These are phyloP conservation scores for Cyclotella choctawhatcheeana DNA, from an alignment of 108 stramenopile species.

Conservation along the genomic window DNA sequence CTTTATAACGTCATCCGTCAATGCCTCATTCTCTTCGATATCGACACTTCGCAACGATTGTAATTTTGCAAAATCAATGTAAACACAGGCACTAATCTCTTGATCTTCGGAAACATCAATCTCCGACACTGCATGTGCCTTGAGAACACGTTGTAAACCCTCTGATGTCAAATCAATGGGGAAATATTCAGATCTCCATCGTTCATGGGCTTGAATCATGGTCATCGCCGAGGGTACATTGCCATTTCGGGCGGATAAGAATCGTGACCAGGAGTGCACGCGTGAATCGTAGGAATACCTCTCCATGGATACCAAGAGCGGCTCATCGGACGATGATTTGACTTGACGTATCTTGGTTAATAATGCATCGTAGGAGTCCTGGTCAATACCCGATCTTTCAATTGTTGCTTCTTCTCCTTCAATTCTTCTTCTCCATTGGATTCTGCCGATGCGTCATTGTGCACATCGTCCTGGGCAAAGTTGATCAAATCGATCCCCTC, in stretches of 20 bases:
- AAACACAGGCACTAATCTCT: constrained; percentile 65
- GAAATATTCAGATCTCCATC: constrained; percentile 72
- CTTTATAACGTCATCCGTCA: constrained; percentile 68
- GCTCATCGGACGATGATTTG: constrained; percentile 34
- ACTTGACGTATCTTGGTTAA: constrained; percentile 64
- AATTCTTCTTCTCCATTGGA: constrained; percentile 26
- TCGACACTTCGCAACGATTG: constrained; percentile 40
- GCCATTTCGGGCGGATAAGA: constrained; percentile 73
- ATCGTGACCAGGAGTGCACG: constrained; percentile 79
- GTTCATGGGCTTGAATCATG: constrained; percentile 79
- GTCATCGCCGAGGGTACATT: constrained; percentile 80
- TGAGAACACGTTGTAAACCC: constrained; percentile 65
- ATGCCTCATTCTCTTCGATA: constrained; percentile 34
- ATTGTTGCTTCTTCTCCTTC: constrained; percentile 27
- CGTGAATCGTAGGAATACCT: constrained; percentile 82
- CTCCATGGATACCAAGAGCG: constrained; percentile 69
- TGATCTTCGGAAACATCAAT: constrained; percentile 51
- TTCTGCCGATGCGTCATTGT: constrained; percentile 3
- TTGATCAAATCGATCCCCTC: constrained; percentile 36
- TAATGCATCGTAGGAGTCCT: constrained; percentile 40
- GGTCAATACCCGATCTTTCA: constrained; percentile 35
- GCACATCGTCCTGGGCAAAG: constrained; percentile 6
- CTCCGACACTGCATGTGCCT: constrained; percentile 70
- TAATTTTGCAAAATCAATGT: constrained; percentile 81
- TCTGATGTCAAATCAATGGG: constrained; percentile 77